These are phyloP conservation scores for Chaetomium sp. DNA, from an alignment of 2,329 filamentous ascomycete species.

Conservation along the genomic window DNA sequence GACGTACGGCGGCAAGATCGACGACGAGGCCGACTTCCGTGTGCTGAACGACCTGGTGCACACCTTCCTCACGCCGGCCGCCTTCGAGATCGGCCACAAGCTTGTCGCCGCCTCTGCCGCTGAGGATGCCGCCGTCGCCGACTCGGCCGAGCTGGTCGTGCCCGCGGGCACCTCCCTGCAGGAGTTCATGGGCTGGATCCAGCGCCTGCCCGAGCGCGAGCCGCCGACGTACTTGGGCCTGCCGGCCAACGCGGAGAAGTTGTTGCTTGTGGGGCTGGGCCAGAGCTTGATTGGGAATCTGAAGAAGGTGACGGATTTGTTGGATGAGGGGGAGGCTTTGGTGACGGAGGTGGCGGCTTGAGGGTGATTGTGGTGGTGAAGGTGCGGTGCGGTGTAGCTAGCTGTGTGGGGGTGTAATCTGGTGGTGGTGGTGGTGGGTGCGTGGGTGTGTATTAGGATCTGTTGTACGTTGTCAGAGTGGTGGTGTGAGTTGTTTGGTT, in stretches of 20 bases:
- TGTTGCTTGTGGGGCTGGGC: slow-evolving; percentile 86
- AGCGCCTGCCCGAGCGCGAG: slow-evolving; percentile 88
- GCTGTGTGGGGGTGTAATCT: neutral
- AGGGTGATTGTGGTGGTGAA: neutral
- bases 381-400: too few species aligned
- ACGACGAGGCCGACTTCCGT: slow-evolving; percentile 81
- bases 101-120: slow-evolving; percentile 64
- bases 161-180: slow-evolving; percentile 79
- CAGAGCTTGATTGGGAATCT: slow-evolving; percentile 81
- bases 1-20: slow-evolving; percentile 97
- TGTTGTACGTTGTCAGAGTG: neutral
- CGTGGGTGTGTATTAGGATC: neutral
- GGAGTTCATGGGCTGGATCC: slow-evolving; percentile 90
- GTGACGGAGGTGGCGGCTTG: slow-evolving; percentile 63
- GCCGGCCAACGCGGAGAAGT: slow-evolving; percentile 93
- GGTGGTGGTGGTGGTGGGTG: neutral
- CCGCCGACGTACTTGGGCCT: slow-evolving; percentile 93
- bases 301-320: slow-evolving; percentile 78
- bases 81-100: slow-evolving; percentile 91
- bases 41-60: slow-evolving; percentile 73
- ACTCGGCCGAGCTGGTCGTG: slow-evolving; percentile 60
- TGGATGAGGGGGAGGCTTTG: slow-evolving; percentile 93
- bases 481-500: neutral
- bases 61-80: slow-evolving; percentile 78
- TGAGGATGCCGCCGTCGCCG: slow-evolving; percentile 24